Percentiles rank a stretch among this genome's conserved stretches.
Evolutionary conservation across 192 early-diverging fungal genomes (phyloP).

Genomic region (Allomyces macrogynus): DNA sequence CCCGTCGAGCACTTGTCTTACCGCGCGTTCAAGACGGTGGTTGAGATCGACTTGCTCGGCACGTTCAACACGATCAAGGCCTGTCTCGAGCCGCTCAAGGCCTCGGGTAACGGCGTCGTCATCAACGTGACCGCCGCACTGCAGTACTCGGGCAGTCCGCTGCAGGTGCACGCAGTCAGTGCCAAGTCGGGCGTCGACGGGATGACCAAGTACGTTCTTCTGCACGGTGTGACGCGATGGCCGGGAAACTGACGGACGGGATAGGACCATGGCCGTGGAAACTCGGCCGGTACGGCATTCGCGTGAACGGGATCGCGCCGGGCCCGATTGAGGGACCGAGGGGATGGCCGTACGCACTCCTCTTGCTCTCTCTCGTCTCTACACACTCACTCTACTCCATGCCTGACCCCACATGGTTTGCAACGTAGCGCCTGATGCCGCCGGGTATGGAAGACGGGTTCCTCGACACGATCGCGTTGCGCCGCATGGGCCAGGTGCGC

Average conservation of each 20-base stretch:
- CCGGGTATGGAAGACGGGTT: constrained; percentile 8
- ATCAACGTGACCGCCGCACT: constrained; percentile 53
- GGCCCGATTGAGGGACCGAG: constrained; percentile 19
- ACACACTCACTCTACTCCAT: no score
- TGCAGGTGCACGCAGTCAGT: constrained; percentile 28
- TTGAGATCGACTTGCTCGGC: constrained; percentile 34
- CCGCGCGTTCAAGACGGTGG: constrained; percentile 49
- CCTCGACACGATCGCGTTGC: constrained; percentile 2
- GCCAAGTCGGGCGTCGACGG: constrained; percentile 47
- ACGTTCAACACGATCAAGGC: constrained; percentile 60
- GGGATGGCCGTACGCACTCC: constrained; percentile 11
- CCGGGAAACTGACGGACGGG: neutral
- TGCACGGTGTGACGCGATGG: no score
- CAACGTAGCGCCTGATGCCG: constrained; percentile 9
- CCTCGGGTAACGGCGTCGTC: constrained; percentile 29
- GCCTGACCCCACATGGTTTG: neutral
- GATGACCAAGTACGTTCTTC: constrained; percentile 14
- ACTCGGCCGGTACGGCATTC: constrained; percentile 17
- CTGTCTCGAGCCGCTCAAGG: constrained; percentile 45
- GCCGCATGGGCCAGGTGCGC: constrained; percentile 20
- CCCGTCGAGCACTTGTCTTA: constrained; percentile 38
- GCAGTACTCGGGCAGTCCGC: constrained; percentile 29
- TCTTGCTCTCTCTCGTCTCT: no score
- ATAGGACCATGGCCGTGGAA: constrained; percentile 3
- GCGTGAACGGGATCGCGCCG: constrained; percentile 8